Base-by-base conservation (phyloP, 2,329 filamentous ascomycete genomes). In the Clarireedia paspali region DNA sequence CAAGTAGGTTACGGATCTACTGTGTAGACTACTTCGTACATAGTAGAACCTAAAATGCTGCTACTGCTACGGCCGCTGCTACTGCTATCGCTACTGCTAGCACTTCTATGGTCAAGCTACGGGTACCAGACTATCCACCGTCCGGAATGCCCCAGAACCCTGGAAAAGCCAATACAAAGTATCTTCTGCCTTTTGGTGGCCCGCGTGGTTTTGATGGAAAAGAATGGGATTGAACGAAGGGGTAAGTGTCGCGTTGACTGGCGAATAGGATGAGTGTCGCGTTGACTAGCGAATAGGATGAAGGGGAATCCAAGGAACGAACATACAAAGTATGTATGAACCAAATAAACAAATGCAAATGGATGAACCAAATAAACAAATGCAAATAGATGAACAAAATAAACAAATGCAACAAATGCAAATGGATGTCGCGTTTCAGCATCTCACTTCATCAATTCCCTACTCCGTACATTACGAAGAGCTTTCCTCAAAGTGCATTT, bases 91-190 rank as follows among this genome's bases (percentile, higher is more conserved):
- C 6, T 30, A 30, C 27, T 30, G 27, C 27, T 30, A 53, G 20
- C 20, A 20, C 20, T 20, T 20, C 2, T 20, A 20, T 20, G 20
- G 20, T 20, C 20, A 20, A 20, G 20, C 20, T 1, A 20, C 20
- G 20, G 20, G 20, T 20, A 3, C 20, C 20, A 20, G 40, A 26
- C 20, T n/a, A 38, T 53, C 50, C 50, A 53, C 50, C 26, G 50
- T 38, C 50, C 40, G 50, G 39, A 46, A 53, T 53, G n/a, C 50
- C 50, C 50, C 42, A 53, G 50, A 53, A 53, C 50, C 50, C 20
- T 53, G 50, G 15, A 47, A 17, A 5, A 47, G 20, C 20, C 20
- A 20, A 20, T 20, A 20, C 45, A 24, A 17, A 24, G 7, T 26
- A 26, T 12, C 23, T 53, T 24, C 50, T 34, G 7, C 27, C 27